Evolutionary conservation across 495 filamentous ascomycete genomes (phyloP).

Genomic region (Trichoderma orchidacearum): DNA sequence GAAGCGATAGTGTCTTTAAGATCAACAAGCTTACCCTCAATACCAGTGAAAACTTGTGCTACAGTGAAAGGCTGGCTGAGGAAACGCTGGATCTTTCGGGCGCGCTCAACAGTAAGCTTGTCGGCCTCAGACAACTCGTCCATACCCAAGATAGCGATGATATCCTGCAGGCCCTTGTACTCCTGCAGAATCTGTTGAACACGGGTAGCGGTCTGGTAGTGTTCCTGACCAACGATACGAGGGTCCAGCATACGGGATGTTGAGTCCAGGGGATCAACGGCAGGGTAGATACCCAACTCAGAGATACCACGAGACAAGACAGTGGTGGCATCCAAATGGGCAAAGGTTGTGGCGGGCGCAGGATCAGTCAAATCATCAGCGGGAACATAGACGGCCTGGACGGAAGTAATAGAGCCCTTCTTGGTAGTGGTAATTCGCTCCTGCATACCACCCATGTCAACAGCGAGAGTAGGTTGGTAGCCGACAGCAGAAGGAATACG

Average conservation of each 20-base stretch:
- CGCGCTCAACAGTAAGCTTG: conserved; percentile 99
- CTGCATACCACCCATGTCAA: conserved; percentile 99
- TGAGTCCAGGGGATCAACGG: conserved; percentile 98
- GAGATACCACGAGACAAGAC: conserved; percentile 99
- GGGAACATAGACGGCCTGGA: conserved; percentile 99
- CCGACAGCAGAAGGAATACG: conserved; percentile 99
- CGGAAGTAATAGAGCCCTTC: conserved; percentile 98
- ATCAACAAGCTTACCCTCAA: conserved; percentile 93
- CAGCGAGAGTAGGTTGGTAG: conserved; percentile 98
- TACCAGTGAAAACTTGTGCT: conserved; percentile 97
- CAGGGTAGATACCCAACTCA: conserved; percentile 99
- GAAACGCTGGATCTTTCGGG: conserved; percentile 99
- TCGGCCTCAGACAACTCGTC: conserved; percentile 97
- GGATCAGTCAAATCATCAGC: conserved; percentile 99
- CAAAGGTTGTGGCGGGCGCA: conserved; percentile 98
- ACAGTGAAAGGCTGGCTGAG: conserved; percentile 98
- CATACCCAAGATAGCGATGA: conserved; percentile 99
- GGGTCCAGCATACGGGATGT: conserved; percentile 99
- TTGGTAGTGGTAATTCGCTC: conserved; percentile 99
- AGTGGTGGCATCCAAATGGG: conserved; percentile 99
- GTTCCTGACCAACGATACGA: conserved; percentile 92
- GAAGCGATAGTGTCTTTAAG: conserved; percentile 94
- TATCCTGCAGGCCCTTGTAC: conserved; percentile 99
- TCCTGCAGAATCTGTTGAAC: conserved; percentile 99
- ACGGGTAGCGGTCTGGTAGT: conserved; percentile 86